Evolutionary conservation across 768 basidiomycete genomes (phyloP).

Genomic region (Russula foetens): DNA sequence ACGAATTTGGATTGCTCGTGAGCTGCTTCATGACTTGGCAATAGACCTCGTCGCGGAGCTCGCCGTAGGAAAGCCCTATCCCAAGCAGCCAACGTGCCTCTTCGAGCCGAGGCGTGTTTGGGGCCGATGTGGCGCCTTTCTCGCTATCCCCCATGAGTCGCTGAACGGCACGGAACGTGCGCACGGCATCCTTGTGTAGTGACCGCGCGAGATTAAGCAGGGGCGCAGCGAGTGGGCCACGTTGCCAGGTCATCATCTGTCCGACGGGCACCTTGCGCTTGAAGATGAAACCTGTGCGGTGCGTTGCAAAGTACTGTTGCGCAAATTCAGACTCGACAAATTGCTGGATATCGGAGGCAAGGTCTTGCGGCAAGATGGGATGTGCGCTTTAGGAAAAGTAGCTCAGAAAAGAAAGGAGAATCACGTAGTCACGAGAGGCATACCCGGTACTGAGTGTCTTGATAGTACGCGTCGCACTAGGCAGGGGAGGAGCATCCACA

Average conservation of each 20-base stretch:
- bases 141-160: slow-evolving; percentile 92
- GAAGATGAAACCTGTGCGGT: slow-evolving; percentile 85
- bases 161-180: slow-evolving; percentile 83
- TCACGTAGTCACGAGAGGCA: slow-evolving; percentile 21
- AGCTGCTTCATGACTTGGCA: slow-evolving; percentile 92
- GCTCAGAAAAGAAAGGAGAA: background rate
- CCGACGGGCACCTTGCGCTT: slow-evolving; percentile 71
- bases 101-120: slow-evolving; percentile 51
- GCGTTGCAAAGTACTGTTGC: slow-evolving; percentile 80
- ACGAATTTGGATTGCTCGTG: slow-evolving; percentile 73
- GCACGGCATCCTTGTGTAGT: slow-evolving; percentile 70
- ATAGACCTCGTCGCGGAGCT: slow-evolving; percentile 89
- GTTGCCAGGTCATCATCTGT: slow-evolving; percentile 88
- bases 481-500: slow-evolving; percentile 29
- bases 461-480: slow-evolving; percentile 20
- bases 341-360: slow-evolving; percentile 78
- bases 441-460: slow-evolving; percentile 60
- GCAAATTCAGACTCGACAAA: slow-evolving; percentile 86
- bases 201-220: slow-evolving; percentile 61
- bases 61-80: slow-evolving; percentile 71
- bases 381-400: slow-evolving; percentile 45
- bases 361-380: slow-evolving; percentile 70
- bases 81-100: slow-evolving; percentile 83
- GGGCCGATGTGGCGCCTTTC: slow-evolving; percentile 45
- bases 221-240: slow-evolving; percentile 63